Conservation (phyloP, 257 asterid species). For the Solanum verrucosum region DNA sequence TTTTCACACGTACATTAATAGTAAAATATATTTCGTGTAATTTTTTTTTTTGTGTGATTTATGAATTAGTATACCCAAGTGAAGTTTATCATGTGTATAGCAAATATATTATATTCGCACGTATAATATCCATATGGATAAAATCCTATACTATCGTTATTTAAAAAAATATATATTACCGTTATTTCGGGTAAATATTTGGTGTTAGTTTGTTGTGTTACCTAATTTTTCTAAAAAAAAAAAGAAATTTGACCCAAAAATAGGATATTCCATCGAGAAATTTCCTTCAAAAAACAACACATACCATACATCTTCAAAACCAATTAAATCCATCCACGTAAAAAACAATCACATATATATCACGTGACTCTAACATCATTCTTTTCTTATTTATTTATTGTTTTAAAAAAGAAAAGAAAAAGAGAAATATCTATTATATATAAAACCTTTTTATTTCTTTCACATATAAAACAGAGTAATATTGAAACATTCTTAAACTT, state of each 20-base stretch:
- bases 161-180: background rate
- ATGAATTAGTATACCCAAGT: rapidly evolving
- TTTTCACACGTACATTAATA: background rate
- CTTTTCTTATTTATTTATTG: background rate
- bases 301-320: background rate
- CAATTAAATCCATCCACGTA: background rate
- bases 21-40: rapidly evolving
- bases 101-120: background rate
- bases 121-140: background rate
- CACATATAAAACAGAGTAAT: no score
- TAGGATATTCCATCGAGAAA: background rate
- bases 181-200: background rate
- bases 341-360: background rate
- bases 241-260: background rate
- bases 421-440: background rate
- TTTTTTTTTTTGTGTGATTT: background rate
- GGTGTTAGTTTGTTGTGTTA: background rate
- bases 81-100: no score
- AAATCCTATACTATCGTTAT: background rate
- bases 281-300: background rate
- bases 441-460: no score
- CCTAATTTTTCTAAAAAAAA: background rate
- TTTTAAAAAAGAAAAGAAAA: background rate
- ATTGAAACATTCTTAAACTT: no score
- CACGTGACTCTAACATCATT: background rate